phyloP scores from a whole-genome alignment of 805 yeast species.

The Candida piceae region DNA sequence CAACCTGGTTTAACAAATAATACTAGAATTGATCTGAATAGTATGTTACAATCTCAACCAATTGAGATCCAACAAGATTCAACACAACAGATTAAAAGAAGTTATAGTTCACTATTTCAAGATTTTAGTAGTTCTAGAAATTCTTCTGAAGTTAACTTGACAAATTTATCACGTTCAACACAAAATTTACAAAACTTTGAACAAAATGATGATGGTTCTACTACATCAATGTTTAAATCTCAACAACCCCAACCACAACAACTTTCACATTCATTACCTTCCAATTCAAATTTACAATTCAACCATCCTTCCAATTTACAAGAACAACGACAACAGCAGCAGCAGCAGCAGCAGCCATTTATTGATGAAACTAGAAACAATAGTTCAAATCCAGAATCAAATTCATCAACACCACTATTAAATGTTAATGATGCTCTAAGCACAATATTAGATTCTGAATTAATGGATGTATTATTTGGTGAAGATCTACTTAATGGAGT shows the following conservation, averaged over 20 bases:
- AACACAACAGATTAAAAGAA: slow-evolving; percentile 2
- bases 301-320: too few relatives aligned
- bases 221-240: too few relatives aligned
- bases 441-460: slow-evolving; percentile 27
- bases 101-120: slow-evolving; percentile 8
- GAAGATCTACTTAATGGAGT: slow-evolving; percentile 17
- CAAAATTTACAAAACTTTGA: too few relatives aligned
- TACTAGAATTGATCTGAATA: neutral
- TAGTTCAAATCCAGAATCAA: neutral
- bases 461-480: slow-evolving; percentile 30
- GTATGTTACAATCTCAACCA: neutral
- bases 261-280: too few relatives aligned
- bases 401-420: slow-evolving; percentile 8
- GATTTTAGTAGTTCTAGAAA: slow-evolving; percentile 1
- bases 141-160: neutral
- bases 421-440: slow-evolving; percentile 25
- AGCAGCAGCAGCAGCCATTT: too few relatives aligned
- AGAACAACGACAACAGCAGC: too few relatives aligned
- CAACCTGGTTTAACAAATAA: neutral
- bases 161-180: too few relatives aligned
- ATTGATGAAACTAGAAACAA: neutral
- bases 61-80: neutral
- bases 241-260: neutral
- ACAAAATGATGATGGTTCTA: too few relatives aligned
- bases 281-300: neutral